Evolutionary conservation across 176 grass and related monocot species (phyloP), one percentile per base, ranked within the genome.

Genomic region (sorghum (Sorghum bicolor)): DNA sequence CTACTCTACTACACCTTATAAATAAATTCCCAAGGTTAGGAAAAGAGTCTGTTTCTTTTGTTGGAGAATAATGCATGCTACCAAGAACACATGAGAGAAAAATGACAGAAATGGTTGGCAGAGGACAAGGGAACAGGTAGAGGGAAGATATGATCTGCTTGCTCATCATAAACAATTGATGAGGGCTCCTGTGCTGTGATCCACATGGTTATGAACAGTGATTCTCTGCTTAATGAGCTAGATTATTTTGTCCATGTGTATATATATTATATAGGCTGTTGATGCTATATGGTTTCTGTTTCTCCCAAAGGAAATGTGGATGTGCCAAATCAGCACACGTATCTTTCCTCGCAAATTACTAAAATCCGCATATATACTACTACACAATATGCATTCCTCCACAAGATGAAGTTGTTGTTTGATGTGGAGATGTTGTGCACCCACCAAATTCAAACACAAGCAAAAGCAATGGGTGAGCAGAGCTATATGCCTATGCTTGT

Each of bases 401-500:
- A 30, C 25, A 86, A 74, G 74, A 74, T 44, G 44, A 30, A 70
- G 79, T 73, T 65, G 88, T 78, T 86, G 88, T 78, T 86, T 73
- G 67, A 60, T 75, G 62, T 67, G 83, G 72, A 84, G 66, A 67
- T 74, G 68, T 25, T 79, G 72, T 40, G 57, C 83, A 86, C 16
- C 83, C 79, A 85, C 81, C 81, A 74, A 65, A 53, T 45, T 75
- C 60, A 34, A 9, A 79, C 75, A 78, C 65, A 86, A 86, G 74
- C 83, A 85, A 85, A 25, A 61, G 57, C 57, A 61, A 61, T 26
- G 62, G 64, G 72, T 44, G 41, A 2, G 50, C 76, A 78, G 67
- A 19, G 81, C 75, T 55, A n/a, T n/a, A n/a, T n/a, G n/a, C n/a
- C n/a, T n/a, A 81, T 85, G 82, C 87, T 87, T 90, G 88, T 67